Percentiles rank a stretch among this genome's conserved stretches.
phyloP scores from a whole-genome alignment of 345 rosid genomes.

The Sonneratia caseolaris region DNA sequence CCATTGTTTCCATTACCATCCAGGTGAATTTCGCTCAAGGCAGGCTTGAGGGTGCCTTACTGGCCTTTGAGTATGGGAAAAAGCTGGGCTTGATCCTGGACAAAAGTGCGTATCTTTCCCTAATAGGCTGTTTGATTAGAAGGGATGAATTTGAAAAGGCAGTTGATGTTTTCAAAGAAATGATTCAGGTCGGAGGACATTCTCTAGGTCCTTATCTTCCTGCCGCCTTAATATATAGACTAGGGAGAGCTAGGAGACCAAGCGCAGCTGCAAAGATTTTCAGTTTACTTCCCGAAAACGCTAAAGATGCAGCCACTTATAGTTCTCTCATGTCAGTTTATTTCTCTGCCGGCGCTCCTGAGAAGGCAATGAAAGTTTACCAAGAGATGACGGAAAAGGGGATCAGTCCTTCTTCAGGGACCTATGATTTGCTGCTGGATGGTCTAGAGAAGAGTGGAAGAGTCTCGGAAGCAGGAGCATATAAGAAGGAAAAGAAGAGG shows the following conservation, averaged over 20 bases:
- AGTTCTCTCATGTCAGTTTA: constrained; percentile 61
- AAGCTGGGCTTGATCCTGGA: constrained; percentile 38
- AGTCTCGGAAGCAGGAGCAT: constrained; percentile 30
- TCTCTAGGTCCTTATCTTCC: constrained; percentile 48
- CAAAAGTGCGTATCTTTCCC: constrained; percentile 45
- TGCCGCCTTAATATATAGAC: constrained; percentile 50
- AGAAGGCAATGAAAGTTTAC: constrained; percentile 54
- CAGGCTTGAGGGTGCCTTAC: constrained; percentile 46
- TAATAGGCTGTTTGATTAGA: constrained; percentile 49
- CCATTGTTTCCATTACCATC: constrained; percentile 38
- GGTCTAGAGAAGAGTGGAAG: constrained; percentile 59
- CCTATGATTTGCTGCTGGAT: constrained; percentile 50
- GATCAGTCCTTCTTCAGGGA: constrained; percentile 51
- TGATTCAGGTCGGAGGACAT: constrained; percentile 51
- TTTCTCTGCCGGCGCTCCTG: constrained; percentile 63
- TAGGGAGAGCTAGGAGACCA: constrained; percentile 74
- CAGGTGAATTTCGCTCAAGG: constrained; percentile 28
- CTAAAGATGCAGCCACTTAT: constrained; percentile 53
- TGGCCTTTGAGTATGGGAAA: constrained; percentile 53
- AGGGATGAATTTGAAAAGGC: constrained; percentile 27
- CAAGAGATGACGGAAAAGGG: constrained; percentile 45
- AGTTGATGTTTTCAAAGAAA: constrained; percentile 37
- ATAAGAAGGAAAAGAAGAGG: constrained; percentile 53
- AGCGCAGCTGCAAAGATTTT: constrained; percentile 52
- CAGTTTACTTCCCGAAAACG: constrained; percentile 44